A percentile compares a stretch with the other conserved stretches of the same genome.
Evolutionary conservation across 208 protist species (phyloP).

Genomic region (Leishmania braziliensis): DNA sequence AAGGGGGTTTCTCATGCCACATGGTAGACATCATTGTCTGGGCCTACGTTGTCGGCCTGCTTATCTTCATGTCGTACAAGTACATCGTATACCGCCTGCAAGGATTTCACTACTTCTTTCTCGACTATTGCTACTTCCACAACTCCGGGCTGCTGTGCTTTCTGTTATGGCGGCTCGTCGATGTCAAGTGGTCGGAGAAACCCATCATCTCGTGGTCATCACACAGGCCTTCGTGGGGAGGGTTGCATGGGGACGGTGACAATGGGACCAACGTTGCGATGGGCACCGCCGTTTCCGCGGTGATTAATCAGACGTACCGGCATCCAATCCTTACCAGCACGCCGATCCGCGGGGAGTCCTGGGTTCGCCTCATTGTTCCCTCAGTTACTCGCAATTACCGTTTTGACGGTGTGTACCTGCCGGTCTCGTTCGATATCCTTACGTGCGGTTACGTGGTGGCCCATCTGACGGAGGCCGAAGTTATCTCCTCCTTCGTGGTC

Average conservation of each 20-base stretch:
- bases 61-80: constrained; percentile 65
- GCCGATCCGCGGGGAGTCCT: constrained; percentile 17
- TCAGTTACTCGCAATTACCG: constrained; percentile 22
- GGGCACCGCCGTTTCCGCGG: background rate
- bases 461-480: constrained; percentile 39
- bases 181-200: constrained; percentile 57
- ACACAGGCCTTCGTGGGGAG: constrained; percentile 27
- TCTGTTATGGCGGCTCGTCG: constrained; percentile 52
- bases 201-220: constrained; percentile 46
- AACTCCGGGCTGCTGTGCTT: constrained; percentile 57
- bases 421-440: constrained; percentile 45
- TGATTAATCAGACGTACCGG: constrained; percentile 13
- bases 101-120: constrained; percentile 72
- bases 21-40: constrained; percentile 73
- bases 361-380: constrained; percentile 21
- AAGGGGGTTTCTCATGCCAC: constrained; percentile 50
- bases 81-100: constrained; percentile 55
- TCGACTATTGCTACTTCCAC: constrained; percentile 84
- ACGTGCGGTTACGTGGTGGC: constrained; percentile 46
- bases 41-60: constrained; percentile 54
- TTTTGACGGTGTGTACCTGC: constrained; percentile 49
- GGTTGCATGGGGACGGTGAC: background rate
- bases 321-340: constrained; percentile 28
- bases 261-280: background rate
- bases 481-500: constrained; percentile 49